Conservation (phyloP, 768 basidiomycete genomes). For the Mycena leptocephala region DNA sequence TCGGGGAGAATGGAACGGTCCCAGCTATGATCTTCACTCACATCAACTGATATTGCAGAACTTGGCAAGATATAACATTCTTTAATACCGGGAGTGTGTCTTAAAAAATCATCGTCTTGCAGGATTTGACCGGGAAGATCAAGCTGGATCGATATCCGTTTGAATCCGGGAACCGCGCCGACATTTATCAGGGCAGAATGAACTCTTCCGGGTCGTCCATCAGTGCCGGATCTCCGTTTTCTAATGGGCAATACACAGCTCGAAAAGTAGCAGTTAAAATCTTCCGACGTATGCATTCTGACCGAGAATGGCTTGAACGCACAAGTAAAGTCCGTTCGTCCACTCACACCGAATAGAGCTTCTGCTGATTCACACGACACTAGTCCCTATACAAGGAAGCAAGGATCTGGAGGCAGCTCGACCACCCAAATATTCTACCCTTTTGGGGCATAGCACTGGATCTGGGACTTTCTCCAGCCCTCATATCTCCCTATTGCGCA, state of each 20-base stretch:
- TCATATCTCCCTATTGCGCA: conserved; percentile 29
- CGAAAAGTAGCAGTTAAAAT: conserved; percentile 22
- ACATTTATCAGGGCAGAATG: conserved; percentile 16
- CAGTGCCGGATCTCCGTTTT: no score
- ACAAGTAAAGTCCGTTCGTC: background rate
- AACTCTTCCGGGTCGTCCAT: no score
- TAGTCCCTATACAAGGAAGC: conserved; percentile 9
- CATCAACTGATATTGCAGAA: background rate
- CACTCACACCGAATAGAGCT: no score
- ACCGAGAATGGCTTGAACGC: background rate
- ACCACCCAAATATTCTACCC: conserved; percentile 27
- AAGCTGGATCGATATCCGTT: conserved; percentile 22
- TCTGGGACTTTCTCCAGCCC: conserved; percentile 30
- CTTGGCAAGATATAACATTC: background rate
- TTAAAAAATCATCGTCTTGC: background rate
- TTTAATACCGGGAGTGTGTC: no score
- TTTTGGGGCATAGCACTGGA: conserved; percentile 29
- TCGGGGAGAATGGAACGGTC: background rate
- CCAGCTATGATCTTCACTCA: background rate
- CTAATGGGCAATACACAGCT: no score
- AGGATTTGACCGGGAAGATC: conserved; percentile 19
- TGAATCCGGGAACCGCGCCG: conserved; percentile 19
- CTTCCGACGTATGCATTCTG: conserved; percentile 25
- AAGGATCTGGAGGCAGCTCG: conserved; percentile 12
- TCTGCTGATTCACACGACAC: no score